A percentile compares a stretch with the other conserved stretches of the same genome.
These are phyloP conservation scores for Antrodiella citrinella DNA, from an alignment of 768 basidiomycete genomes.

Conservation along the genomic window DNA sequence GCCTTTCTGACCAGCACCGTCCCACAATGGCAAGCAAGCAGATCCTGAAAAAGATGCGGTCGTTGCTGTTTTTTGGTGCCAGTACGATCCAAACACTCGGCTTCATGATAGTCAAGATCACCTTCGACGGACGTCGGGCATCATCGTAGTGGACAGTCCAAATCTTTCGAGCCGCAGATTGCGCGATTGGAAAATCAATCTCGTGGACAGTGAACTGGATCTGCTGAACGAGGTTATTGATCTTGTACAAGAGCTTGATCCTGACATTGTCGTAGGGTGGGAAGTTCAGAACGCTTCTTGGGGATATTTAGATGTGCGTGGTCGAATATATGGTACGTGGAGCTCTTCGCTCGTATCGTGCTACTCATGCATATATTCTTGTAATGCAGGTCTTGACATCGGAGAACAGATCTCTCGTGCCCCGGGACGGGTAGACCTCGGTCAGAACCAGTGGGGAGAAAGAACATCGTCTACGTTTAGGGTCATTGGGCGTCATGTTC, in stretches of 20 bases:
- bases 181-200: slow-evolving; percentile 38
- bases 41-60: slow-evolving; percentile 63
- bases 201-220: slow-evolving; percentile 65
- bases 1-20: slow-evolving; percentile 40
- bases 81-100: slow-evolving; percentile 40
- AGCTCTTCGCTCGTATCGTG: background rate
- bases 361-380: background rate
- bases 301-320: slow-evolving; percentile 81
- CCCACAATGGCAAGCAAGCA: slow-evolving; percentile 50
- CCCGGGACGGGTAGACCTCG: slow-evolving; percentile 31
- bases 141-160: slow-evolving; percentile 42
- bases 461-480: slow-evolving; percentile 77
- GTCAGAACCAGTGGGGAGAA: slow-evolving; percentile 61
- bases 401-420: slow-evolving; percentile 73
- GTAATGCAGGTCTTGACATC: slow-evolving; percentile 59
- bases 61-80: slow-evolving; percentile 63
- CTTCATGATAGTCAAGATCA: slow-evolving; percentile 29
- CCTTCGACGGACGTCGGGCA: slow-evolving; percentile 33
- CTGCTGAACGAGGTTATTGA: slow-evolving; percentile 74
- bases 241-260: slow-evolving; percentile 68
- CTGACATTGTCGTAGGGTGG: slow-evolving; percentile 90
- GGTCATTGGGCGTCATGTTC: slow-evolving; percentile 80
- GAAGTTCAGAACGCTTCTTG: slow-evolving; percentile 84
- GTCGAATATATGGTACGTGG: slow-evolving; percentile 49
- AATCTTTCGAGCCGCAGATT: slow-evolving; percentile 34